Conservation (phyloP, 805 yeast species). For the Naumovozyma castellii region DNA sequence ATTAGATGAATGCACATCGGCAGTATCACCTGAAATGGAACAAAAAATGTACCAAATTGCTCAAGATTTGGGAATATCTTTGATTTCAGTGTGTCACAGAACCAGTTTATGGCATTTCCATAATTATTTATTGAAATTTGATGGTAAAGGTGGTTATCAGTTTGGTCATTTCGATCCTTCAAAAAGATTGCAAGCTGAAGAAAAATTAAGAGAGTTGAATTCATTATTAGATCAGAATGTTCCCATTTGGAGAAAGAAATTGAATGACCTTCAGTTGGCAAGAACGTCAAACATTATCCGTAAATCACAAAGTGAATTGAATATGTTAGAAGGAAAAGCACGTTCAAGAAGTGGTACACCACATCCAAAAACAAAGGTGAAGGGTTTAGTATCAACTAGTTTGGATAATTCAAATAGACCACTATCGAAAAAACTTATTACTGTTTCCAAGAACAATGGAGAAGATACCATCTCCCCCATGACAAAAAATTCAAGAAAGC, state of each 20-base stretch:
- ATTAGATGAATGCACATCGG: slow-evolving; percentile 90
- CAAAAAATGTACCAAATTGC: slow-evolving; percentile 82
- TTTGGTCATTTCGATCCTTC: slow-evolving; percentile 61
- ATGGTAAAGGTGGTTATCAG: slow-evolving; percentile 67
- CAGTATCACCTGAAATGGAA: slow-evolving; percentile 86
- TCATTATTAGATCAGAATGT: slow-evolving; percentile 56
- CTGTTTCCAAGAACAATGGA: neutral
- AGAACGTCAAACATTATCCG: slow-evolving; percentile 29
- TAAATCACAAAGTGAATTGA: slow-evolving; percentile 26
- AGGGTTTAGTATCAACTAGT: neutral
- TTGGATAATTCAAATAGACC: neutral
- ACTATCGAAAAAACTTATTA: neutral
- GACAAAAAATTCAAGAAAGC: neutral
- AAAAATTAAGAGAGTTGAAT: slow-evolving; percentile 65
- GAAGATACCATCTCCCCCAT: neutral
- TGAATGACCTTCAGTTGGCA: slow-evolving; percentile 52
- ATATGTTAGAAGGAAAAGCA: neutral
- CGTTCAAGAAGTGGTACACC: neutral
- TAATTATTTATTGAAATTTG: slow-evolving; percentile 69
- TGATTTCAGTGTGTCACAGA: slow-evolving; percentile 85
- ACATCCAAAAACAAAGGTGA: neutral
- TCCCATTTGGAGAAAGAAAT: slow-evolving; percentile 55
- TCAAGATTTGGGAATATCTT: slow-evolving; percentile 65
- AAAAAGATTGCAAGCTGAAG: slow-evolving; percentile 63
- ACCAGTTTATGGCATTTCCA: slow-evolving; percentile 92